Evolutionary conservation across 2,329 filamentous ascomycete genomes (phyloP), one percentile per base, ranked within the genome.

Genomic region (Lecanosticta acicola): DNA sequence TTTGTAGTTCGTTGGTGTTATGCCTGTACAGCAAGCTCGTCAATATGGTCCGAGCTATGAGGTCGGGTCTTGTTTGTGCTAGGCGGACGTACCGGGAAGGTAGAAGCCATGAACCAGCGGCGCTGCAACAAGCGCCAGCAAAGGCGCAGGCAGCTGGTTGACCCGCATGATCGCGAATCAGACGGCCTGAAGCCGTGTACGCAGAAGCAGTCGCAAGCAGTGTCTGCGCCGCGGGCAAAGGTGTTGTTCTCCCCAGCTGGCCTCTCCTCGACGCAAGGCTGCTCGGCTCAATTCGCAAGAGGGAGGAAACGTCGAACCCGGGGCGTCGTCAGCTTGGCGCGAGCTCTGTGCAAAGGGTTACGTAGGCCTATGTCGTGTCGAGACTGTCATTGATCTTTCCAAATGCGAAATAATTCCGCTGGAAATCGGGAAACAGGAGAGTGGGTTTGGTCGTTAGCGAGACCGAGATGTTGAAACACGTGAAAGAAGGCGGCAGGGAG

Each of bases 1-100:
- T 60, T 86, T 81, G 74, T 98, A 98, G 46, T 91, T 91, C 35
- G 88, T 94, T 17, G 93, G 93, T 55, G 91, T 90, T 59, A 96
- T 89, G 58, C 54, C 53, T 55, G 32, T 29, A 17, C 3, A 32
- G 5, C 8, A 32, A 21, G 36, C 38, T n/a, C 36, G 42, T 18
- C 16, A 32, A 26, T 34, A 26, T 16, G 38, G 14, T 29, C 24
- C 24, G 24, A 29, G n/a, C n/a, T 29, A 11, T 29, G 5, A 11
- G 11, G 7, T 7, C 11, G 11, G 24, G 24, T 29, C 24, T 5
- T 11, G 24, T 7, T 29, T 11, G 24, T 29, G 24, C 24, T 11
- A 29, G n/a, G n/a, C n/a, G 21, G 16, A 41, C 48, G 16, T 40
- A 55, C 93, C 93, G 32, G 91, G 93, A 33, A 98, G 85, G 71